Evolutionary conservation across 192 early-diverging fungal species (phyloP), one percentile per base, ranked within the genome.

Genomic region (Spinellus fusiger): DNA sequence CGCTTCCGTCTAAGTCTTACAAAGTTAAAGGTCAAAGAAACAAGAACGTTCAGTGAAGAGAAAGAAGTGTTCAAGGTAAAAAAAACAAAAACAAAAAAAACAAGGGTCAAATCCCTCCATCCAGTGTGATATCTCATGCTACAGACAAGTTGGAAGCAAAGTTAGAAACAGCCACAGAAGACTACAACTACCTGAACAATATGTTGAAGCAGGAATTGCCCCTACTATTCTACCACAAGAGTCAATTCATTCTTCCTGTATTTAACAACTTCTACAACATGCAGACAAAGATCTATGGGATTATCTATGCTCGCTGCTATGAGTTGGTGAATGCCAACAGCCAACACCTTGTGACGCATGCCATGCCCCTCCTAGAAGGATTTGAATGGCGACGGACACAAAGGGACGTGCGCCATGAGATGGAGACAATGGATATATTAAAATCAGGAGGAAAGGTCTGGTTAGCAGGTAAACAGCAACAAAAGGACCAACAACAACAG

Each of bases 141-240:
- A 38, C 26, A 6, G 44, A 4, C 22, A 20, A 81, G 77, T 55
- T 84, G 56, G 89, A 93, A 58, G 73, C 77, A 8, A 68, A 85
- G 60, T 77, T 95, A 49, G 89, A 92, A 47, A 84, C 86, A 63
- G 88, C 96, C 0, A 87, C 87, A 5, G 75, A 88, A 49, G 91
- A 94, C 64, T 98, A 89, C 73, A 88, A 88, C 46, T 81, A 87
- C 56, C 79, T 90, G 57, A 94, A 96, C 73, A 83, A 88, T 33
- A 63, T 86, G 60, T 60, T 96, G 58, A 92, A 91, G 56, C 70
- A 79, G 8, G 82, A 97, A 62, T 71, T 98, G 12, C 87, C 90
- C 27, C 59, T 74, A 47, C 84, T 97, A 60, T 82, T 98, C 50
- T 77, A 80, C 33, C 75, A 90, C 62, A 73, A 82, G 32, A 65